Percentiles rank a stretch among this genome's conserved stretches.
Conservation (phyloP, 352 stramenopile species). For the Peronospora belbahrii region DNA sequence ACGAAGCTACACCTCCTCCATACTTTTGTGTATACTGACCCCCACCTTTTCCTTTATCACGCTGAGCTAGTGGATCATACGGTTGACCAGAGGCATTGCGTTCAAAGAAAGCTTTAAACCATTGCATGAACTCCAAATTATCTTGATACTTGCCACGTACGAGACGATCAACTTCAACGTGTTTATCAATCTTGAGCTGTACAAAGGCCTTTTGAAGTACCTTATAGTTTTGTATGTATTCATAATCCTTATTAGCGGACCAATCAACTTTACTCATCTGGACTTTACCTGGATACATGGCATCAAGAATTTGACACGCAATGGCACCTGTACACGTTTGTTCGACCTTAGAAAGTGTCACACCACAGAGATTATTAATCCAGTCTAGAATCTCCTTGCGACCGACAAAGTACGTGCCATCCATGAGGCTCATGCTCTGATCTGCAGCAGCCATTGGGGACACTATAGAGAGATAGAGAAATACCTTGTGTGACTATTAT, state of each 20-base stretch:
- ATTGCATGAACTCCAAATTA: constrained; percentile 99
- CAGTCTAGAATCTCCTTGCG: constrained; percentile 97
- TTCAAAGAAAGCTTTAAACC: constrained; percentile 92
- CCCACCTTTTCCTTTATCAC: constrained; percentile 92
- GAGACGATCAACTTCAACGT: constrained; percentile 97
- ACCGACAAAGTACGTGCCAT: constrained; percentile 94
- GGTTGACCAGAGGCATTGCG: constrained; percentile 74
- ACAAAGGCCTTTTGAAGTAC: constrained; percentile 96
- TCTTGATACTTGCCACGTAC: constrained; percentile 99
- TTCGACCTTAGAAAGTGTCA: constrained; percentile 96
- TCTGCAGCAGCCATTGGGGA: constrained; percentile 61
- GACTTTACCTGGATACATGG: constrained; percentile 91
- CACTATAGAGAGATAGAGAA: background rate
- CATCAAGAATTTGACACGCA: constrained; percentile 96
- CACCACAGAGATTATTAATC: constrained; percentile 94
- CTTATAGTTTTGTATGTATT: constrained; percentile 99
- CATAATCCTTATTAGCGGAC: constrained; percentile 94
- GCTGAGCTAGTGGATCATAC: constrained; percentile 91
- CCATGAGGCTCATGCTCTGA: constrained; percentile 93
- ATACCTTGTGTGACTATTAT: no score
- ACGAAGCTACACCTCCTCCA: constrained; percentile 19
- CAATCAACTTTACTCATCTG: constrained; percentile 97
- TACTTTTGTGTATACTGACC: constrained; percentile 69
- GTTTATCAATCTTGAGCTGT: constrained; percentile 91
- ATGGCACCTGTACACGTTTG: constrained; percentile 94